A percentile compares a stretch with the other conserved stretches of the same genome.
phyloP scores from a whole-genome alignment of 768 basidiomycete genomes.

The Suillus clintonianus region DNA sequence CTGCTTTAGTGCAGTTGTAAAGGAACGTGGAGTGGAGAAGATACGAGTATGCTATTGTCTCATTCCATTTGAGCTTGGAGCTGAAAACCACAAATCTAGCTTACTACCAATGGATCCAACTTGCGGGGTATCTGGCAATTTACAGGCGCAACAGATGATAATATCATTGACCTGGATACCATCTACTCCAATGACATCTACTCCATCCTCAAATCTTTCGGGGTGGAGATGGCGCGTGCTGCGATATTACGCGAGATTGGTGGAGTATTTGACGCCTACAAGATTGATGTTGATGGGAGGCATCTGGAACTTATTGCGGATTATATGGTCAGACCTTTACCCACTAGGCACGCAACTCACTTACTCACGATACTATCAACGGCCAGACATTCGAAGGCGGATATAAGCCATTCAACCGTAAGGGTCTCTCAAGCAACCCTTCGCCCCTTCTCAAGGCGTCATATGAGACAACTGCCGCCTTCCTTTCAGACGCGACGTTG shows the following conservation, averaged over 20 bases:
- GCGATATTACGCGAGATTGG: conserved; percentile 91
- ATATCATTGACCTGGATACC: conserved; percentile 71
- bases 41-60: conserved; percentile 40
- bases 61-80: background rate
- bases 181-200: conserved; percentile 96
- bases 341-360: background rate
- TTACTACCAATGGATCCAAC: conserved; percentile 93
- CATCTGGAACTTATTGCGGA: conserved; percentile 98
- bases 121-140: conserved; percentile 87
- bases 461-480: conserved; percentile 93
- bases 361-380: background rate
- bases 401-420: conserved; percentile 97
- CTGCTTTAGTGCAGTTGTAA: conserved; percentile 66
- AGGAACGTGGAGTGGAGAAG: conserved; percentile 54
- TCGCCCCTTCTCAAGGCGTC: conserved; percentile 98
- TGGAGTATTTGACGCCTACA: conserved; percentile 92
- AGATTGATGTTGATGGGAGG: conserved; percentile 90
- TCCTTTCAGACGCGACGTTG: conserved; percentile 92
- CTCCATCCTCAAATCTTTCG: conserved; percentile 87
- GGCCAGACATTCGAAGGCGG: conserved; percentile 93
- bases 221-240: conserved; percentile 94
- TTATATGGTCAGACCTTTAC: conserved; percentile 79
- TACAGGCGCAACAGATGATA: conserved; percentile 50
- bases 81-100: conserved; percentile 38
- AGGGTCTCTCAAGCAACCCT: conserved; percentile 88